Evolutionary conservation across 208 protist species (phyloP).

Genomic region (Willaertia magna): DNA sequence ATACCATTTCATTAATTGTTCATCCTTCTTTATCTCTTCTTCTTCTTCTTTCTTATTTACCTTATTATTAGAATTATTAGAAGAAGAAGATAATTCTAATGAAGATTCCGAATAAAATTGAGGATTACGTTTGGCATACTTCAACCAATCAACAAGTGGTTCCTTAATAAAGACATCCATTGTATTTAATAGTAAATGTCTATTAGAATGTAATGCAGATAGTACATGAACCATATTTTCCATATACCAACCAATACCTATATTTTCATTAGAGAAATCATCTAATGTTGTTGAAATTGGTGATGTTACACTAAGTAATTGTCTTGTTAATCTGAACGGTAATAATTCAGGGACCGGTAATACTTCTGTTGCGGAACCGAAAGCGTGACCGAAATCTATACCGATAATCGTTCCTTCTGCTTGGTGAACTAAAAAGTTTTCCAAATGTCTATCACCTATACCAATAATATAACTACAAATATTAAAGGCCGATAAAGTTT

Average conservation of each 20-base stretch:
- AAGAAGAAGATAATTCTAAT: not conserved
- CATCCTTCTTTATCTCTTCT: not conserved
- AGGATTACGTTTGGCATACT: conserved; percentile 24
- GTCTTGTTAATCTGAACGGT: conserved; percentile 71
- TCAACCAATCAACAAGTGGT: conserved; percentile 55
- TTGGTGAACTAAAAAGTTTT: conserved; percentile 66
- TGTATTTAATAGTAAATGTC: conserved; percentile 48
- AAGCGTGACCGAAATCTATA: conserved; percentile 87
- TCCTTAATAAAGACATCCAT: conserved; percentile 75
- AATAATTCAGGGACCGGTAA: conserved; percentile 77
- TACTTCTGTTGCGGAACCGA: conserved; percentile 62
- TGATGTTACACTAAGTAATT: conserved; percentile 50
- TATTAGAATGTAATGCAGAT: conserved; percentile 36
- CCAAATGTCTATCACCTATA: conserved; percentile 77
- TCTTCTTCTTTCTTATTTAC: not conserved
- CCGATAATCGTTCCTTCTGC: conserved; percentile 52
- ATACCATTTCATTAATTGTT: conserved; percentile 37
- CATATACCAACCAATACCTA: conserved; percentile 26
- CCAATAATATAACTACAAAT: conserved; percentile 68
- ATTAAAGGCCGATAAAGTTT: conserved; percentile 47
- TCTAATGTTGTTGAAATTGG: conserved; percentile 31
- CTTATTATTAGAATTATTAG: no score
- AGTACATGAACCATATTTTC: conserved; percentile 49
- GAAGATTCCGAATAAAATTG: not conserved
- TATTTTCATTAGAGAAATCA: conserved; percentile 20